Conservation (phyloP, 495 filamentous ascomycete species). For the Achaetomiella virescens region DNA sequence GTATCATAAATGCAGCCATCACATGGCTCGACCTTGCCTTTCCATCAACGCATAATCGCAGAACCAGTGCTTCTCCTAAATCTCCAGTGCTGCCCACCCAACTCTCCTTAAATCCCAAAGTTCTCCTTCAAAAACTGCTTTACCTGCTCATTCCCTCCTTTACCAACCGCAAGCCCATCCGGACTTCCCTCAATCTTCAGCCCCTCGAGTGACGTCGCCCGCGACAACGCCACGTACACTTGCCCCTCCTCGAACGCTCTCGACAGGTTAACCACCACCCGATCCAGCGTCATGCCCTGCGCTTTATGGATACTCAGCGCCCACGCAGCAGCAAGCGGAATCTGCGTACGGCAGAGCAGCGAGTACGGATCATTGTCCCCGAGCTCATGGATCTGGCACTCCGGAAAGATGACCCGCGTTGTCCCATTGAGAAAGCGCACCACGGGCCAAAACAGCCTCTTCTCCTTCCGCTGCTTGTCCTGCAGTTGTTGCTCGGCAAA, state of each 20-base stretch:
- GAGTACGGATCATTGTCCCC: conserved; percentile 45
- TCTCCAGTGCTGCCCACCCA: too few relatives aligned
- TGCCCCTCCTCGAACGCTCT: conserved; percentile 87
- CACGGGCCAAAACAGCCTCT: conserved; percentile 55
- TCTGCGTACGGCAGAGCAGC: conserved; percentile 69
- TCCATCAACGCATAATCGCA: too few relatives aligned
- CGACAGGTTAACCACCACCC: conserved; percentile 82
- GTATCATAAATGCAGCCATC: too few relatives aligned
- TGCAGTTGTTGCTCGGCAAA: conserved; percentile 25
- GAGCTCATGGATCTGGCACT: conserved; percentile 42
- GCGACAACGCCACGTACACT: conserved; percentile 69
- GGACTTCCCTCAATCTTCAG: conserved; percentile 43
- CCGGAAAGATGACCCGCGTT: conserved; percentile 37
- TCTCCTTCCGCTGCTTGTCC: neutral
- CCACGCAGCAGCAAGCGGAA: conserved; percentile 88
- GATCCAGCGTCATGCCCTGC: conserved; percentile 86
- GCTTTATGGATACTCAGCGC: conserved; percentile 92
- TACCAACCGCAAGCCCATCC: conserved; percentile 18
- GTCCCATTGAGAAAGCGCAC: conserved; percentile 58
- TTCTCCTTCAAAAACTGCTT: conserved; percentile 16
- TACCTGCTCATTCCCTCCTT: conserved; percentile 17
- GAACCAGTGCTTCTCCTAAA: too few relatives aligned
- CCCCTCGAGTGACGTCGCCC: conserved; percentile 75
- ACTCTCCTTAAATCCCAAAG: conserved; percentile 11
- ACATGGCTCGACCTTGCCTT: too few relatives aligned